phyloP scores from a whole-genome alignment of 768 basidiomycete genomes.

The Lactifluus piperatus region DNA sequence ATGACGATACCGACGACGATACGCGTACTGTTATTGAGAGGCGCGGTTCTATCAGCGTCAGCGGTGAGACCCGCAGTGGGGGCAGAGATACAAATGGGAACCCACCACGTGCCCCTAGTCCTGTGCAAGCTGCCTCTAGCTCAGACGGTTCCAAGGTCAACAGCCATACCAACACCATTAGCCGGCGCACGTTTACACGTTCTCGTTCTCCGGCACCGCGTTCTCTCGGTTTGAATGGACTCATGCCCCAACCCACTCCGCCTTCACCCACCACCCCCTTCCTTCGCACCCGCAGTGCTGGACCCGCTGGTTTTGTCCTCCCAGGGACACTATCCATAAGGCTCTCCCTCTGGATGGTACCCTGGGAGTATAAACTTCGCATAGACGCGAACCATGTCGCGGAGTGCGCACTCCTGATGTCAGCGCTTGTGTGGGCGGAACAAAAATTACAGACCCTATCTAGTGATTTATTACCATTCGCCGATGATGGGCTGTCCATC shows the following conservation, averaged over 20 bases:
- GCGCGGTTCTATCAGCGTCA: constrained; percentile 1
- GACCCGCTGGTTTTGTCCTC: constrained; percentile 31
- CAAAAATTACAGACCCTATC: constrained; percentile 33
- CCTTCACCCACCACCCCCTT: constrained; percentile 38
- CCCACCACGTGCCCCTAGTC: constrained; percentile 10
- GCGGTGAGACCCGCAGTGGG: constrained; percentile 5
- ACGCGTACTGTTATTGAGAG: constrained; percentile 10
- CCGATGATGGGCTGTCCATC: constrained; percentile 11
- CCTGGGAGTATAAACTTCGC: constrained; percentile 38
- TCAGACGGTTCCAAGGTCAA: constrained; percentile 35
- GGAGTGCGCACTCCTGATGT: constrained; percentile 59
- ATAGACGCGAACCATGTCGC: constrained; percentile 54
- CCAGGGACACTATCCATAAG: constrained; percentile 41
- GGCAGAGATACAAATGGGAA: background rate
- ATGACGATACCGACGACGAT: constrained; percentile 51
- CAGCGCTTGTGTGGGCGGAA: constrained; percentile 49
- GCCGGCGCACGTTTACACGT: constrained; percentile 51
- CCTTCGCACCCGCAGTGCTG: constrained; percentile 31
- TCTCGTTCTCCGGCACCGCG: constrained; percentile 56
- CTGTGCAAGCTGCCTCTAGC: constrained; percentile 23
- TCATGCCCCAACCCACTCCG: constrained; percentile 27
- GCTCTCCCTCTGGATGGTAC: constrained; percentile 36
- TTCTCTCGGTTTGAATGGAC: constrained; percentile 30
- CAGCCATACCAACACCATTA: constrained; percentile 27
- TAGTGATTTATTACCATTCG: background rate